Evolutionary conservation across 495 filamentous ascomycete species (phyloP), one percentile per base, ranked within the genome.

Genomic region (Chaetomium cochliodes): DNA sequence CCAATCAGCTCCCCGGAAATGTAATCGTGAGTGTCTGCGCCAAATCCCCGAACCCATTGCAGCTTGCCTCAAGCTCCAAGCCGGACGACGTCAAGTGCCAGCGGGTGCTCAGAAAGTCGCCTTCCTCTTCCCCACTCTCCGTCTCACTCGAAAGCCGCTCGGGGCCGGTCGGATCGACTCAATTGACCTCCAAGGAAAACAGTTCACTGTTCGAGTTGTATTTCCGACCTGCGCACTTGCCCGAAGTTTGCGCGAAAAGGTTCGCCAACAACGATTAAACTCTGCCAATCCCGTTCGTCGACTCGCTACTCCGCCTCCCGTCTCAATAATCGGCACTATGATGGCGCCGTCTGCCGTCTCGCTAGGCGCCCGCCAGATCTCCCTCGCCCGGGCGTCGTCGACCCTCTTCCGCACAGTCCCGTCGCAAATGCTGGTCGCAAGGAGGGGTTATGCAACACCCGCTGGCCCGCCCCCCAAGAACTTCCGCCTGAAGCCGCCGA

Each of bases 381-480:
- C 74, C 52, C 77, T 75, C n/a, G 58, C 57, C 15, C 63, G 59
- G 26, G 25, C 25, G 7, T 52, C 54, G 8, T 53, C 58, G 13
- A n/a, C 57, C 50, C 16, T 57, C 26, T 60, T 72, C 42, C 69
- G 67, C 56, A 67, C 67, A 68, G 72, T 75, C 60, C 71, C 73
- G 64, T 70, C 64, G 50, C 73, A 69, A 55, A n/a, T 60, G 8
- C 20, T 68, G 23, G 42, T 65, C 26, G 49, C 58, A 25, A 70
- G 87, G 39, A 60, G 71, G 65, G 86, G 85, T 70, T 90, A 89
- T 74, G 92, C 91, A 65, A 91, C 87, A 11, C 90, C 91, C 60
- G 78, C 82, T 58, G 92, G 92, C 42, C 87, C 89, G 67, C 91
- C 91, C 69, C 87, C 88, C 33, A 77, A 87, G 68, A 85, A 85